phyloP scores from a whole-genome alignment of 495 filamentous ascomycete genomes.

The Talaromyces stipitatus region DNA sequence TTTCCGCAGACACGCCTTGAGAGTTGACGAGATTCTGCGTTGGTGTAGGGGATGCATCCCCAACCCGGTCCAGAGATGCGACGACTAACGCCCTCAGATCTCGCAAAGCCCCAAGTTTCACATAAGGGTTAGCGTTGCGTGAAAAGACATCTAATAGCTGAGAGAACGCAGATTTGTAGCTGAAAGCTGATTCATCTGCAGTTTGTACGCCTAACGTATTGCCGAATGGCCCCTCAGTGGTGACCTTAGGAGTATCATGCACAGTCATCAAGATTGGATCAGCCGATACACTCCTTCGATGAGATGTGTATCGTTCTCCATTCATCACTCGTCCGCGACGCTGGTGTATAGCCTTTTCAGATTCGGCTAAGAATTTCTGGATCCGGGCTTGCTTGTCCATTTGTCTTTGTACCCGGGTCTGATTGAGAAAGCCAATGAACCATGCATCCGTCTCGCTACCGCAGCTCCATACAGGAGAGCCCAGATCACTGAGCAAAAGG shows the following conservation, averaged over 20 bases:
- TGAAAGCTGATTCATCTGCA: conserved; percentile 38
- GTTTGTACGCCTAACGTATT: neutral
- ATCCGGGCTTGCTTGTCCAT: conserved; percentile 54
- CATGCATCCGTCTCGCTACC: conserved; percentile 90
- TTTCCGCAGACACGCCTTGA: conserved; percentile 3
- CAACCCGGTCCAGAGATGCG: conserved; percentile 57
- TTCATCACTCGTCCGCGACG: conserved; percentile 9
- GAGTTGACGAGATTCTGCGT: conserved; percentile 19
- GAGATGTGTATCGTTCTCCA: conserved; percentile 28
- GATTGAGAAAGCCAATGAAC: conserved; percentile 68
- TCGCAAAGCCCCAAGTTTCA: conserved; percentile 75
- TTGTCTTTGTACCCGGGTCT: conserved; percentile 68
- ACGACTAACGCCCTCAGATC: conserved; percentile 77
- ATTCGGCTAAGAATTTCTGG: conserved; percentile 37
- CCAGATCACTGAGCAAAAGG: conserved; percentile 82
- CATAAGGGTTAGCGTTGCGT: conserved; percentile 79
- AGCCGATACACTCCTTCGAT: conserved; percentile 34
- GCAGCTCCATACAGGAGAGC: conserved; percentile 71
- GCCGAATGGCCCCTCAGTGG: neutral
- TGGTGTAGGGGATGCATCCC: conserved; percentile 27
- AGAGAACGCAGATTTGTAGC: conserved; percentile 67
- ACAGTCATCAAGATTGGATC: conserved; percentile 22
- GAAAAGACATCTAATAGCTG: conserved; percentile 80
- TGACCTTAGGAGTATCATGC: neutral
- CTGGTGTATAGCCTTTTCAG: conserved; percentile 25